Evolutionary conservation across 78 protist species (phyloP).

Genomic region (Isochrysis galbana): DNA sequence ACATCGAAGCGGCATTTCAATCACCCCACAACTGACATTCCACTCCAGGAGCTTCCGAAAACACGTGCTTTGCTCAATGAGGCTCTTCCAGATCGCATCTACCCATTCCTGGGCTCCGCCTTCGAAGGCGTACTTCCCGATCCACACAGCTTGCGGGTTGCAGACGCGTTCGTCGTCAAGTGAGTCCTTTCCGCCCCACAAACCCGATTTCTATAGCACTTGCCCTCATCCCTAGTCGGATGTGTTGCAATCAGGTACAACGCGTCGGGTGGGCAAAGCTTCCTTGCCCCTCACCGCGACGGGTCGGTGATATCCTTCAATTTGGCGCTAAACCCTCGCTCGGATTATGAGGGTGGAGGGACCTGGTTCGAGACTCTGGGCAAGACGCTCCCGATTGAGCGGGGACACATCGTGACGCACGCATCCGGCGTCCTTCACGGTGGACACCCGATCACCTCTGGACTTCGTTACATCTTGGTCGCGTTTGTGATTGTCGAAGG

Average conservation of each 20-base stretch:
- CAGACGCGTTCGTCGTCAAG: not conserved
- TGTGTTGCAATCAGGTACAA: too few species aligned
- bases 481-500: not conserved
- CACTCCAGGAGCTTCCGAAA: not conserved
- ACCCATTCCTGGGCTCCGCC: not conserved
- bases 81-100: not conserved
- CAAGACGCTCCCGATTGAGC: not conserved
- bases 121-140: not conserved
- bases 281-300: not conserved
- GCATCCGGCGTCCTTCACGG: slow-evolving; percentile 12
- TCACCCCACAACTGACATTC: not conserved
- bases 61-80: not conserved
- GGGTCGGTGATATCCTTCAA: not conserved
- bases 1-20: not conserved
- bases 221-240: too few species aligned
- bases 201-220: too few species aligned
- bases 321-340: not conserved
- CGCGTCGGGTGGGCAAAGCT: not conserved
- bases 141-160: not conserved
- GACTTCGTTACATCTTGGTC: not conserved
- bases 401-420: not conserved
- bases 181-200: too few species aligned
- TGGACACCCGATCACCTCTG: not conserved
- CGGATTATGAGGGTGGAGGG: slow-evolving; percentile 15
- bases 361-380: not conserved